Percentiles rank a stretch among this genome's conserved stretches.
Evolutionary conservation across 768 basidiomycete genomes (phyloP).

Genomic region (Boletus subparvulus): DNA sequence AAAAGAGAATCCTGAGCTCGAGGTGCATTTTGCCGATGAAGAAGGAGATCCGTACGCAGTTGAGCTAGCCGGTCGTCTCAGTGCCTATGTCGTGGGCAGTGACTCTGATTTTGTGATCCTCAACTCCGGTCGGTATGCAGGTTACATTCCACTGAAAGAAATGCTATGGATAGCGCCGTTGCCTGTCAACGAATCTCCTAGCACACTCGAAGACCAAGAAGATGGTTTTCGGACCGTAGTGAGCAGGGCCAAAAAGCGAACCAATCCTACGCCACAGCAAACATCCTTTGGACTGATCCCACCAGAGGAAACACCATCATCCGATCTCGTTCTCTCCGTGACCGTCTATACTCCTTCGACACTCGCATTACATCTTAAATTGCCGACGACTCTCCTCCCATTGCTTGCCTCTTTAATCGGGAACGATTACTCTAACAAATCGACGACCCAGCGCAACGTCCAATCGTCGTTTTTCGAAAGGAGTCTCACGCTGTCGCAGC

Average conservation of each 20-base stretch:
- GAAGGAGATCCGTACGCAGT: slow-evolving; percentile 86
- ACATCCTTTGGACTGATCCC: slow-evolving; percentile 47
- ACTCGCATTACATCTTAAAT: slow-evolving; percentile 62
- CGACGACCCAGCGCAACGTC: slow-evolving; percentile 47
- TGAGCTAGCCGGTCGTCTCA: slow-evolving; percentile 70
- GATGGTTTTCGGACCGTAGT: slow-evolving; percentile 61
- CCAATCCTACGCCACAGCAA: slow-evolving; percentile 28
- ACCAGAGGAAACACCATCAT: slow-evolving; percentile 38
- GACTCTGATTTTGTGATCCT: slow-evolving; percentile 85
- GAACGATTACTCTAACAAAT: slow-evolving; percentile 69
- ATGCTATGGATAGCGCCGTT: slow-evolving; percentile 58
- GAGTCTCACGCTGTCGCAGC: slow-evolving; percentile 53
- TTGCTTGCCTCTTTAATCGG: slow-evolving; percentile 77
- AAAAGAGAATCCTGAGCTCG: slow-evolving; percentile 37
- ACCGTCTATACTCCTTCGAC: slow-evolving; percentile 58
- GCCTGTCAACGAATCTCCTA: slow-evolving; percentile 23
- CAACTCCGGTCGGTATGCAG: slow-evolving; percentile 71
- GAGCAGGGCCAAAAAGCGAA: slow-evolving; percentile 51
- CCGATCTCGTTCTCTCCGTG: slow-evolving; percentile 51
- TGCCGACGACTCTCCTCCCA: slow-evolving; percentile 72
- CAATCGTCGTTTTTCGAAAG: slow-evolving; percentile 71
- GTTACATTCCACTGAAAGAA: slow-evolving; percentile 75
- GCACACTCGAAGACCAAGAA: slow-evolving; percentile 37
- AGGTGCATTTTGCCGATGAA: slow-evolving; percentile 73
- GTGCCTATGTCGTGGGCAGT: slow-evolving; percentile 71